These are phyloP conservation scores for Pythium scleroteichum DNA, from an alignment of 352 stramenopile genomes.

Conservation along the genomic window DNA sequence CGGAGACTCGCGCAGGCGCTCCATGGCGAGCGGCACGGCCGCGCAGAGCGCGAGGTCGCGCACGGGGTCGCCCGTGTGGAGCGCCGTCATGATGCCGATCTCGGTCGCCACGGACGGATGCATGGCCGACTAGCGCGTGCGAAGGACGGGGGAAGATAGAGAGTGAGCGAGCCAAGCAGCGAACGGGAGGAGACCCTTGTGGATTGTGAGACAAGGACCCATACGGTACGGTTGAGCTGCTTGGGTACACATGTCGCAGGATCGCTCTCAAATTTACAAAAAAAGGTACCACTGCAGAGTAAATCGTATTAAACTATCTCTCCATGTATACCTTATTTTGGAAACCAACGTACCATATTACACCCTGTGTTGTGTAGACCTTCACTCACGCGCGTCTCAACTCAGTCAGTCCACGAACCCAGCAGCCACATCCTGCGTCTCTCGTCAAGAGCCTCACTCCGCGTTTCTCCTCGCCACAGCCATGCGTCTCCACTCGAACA, in stretches of 20 bases:
- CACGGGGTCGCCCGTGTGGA: slow-evolving; percentile 43
- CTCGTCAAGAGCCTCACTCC: background rate
- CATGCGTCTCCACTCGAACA: slow-evolving; percentile 17
- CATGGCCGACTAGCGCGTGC: slow-evolving; percentile 1
- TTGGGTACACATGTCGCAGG: too few relatives aligned
- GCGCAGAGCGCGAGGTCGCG: slow-evolving; percentile 50
- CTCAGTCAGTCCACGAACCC: background rate
- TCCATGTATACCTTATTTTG: too few relatives aligned
- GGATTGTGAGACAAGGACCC: too few relatives aligned
- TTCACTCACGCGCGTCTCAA: background rate
- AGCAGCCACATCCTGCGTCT: background rate
- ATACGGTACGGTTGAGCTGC: too few relatives aligned
- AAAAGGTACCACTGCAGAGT: too few relatives aligned
- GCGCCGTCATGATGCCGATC: slow-evolving; percentile 38
- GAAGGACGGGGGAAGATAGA: background rate
- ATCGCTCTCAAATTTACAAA: too few relatives aligned
- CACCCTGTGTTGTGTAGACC: background rate
- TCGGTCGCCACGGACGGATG: slow-evolving; percentile 41
- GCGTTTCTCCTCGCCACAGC: background rate
- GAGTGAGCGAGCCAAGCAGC: background rate
- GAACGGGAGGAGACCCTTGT: background rate
- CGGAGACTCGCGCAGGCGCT: slow-evolving; percentile 32
- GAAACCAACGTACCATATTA: too few relatives aligned
- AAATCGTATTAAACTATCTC: too few relatives aligned
- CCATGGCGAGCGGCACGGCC: slow-evolving; percentile 36